These are phyloP conservation scores for Ophiocordyceps polyrhachis-furcata DNA, from an alignment of 2,329 filamentous ascomycete genomes.

Conservation along the genomic window DNA sequence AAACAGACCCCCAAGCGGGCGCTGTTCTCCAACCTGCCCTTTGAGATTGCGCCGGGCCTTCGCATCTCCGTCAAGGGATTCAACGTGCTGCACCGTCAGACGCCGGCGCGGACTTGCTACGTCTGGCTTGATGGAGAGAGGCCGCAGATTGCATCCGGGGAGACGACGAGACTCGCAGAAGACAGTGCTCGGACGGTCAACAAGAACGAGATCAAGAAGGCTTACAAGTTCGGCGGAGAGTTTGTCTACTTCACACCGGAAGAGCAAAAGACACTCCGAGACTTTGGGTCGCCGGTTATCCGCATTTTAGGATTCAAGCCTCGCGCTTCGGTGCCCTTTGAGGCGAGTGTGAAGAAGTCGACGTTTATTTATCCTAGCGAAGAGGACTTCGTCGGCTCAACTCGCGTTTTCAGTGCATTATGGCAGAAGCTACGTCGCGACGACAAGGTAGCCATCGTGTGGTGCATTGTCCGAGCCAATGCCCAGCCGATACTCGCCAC, in stretches of 20 bases:
- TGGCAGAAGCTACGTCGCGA: slow-evolving; percentile 70
- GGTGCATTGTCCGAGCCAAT: slow-evolving; percentile 73
- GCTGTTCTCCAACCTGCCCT: slow-evolving; percentile 67
- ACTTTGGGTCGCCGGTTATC: slow-evolving; percentile 68
- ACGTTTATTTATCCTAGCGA: slow-evolving; percentile 92
- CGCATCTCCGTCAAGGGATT: slow-evolving; percentile 88
- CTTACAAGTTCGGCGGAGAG: slow-evolving; percentile 89
- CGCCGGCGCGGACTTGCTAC: slow-evolving; percentile 64
- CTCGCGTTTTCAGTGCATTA: slow-evolving; percentile 77
- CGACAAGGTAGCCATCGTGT: slow-evolving; percentile 69
- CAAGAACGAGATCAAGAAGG: slow-evolving; percentile 68
- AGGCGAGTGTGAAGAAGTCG: slow-evolving; percentile 73
- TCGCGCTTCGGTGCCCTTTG: slow-evolving; percentile 51
- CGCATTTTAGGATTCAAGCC: slow-evolving; percentile 91
- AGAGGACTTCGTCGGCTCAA: slow-evolving; percentile 75
- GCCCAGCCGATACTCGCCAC: slow-evolving; percentile 64
- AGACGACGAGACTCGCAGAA: slow-evolving; percentile 58
- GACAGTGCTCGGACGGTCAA: slow-evolving; percentile 62
- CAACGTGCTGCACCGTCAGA: slow-evolving; percentile 70
- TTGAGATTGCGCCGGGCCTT: slow-evolving; percentile 73
- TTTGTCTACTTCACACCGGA: slow-evolving; percentile 73
- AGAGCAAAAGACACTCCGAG: slow-evolving; percentile 57
- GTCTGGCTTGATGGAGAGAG: slow-evolving; percentile 78
- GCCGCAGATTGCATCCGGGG: slow-evolving; percentile 57
- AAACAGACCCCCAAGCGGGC: slow-evolving; percentile 73